Evolutionary conservation across 306 rosid species (phyloP).

Genomic region (Bauhinia variegata): DNA sequence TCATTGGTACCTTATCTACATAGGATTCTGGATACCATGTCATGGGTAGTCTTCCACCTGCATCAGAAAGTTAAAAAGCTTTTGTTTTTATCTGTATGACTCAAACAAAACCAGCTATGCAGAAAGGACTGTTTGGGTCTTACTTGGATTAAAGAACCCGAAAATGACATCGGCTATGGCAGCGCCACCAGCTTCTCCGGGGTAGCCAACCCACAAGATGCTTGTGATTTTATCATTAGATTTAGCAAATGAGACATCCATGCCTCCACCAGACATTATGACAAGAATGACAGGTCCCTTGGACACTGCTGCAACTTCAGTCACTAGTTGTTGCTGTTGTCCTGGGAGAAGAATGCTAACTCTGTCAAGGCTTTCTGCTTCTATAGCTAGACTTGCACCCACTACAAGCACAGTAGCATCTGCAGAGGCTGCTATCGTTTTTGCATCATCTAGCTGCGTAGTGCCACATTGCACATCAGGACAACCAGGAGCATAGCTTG

Average conservation of each 20-base stretch:
- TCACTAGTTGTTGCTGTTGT: slow-evolving; percentile 69
- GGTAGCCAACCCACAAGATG: slow-evolving; percentile 97
- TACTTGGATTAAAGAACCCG: slow-evolving; percentile 84
- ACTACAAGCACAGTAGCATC: slow-evolving; percentile 84
- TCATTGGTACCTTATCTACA: slow-evolving; percentile 84
- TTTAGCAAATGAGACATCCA: slow-evolving; percentile 88
- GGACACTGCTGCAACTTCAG: slow-evolving; percentile 70
- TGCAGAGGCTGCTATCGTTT: slow-evolving; percentile 71
- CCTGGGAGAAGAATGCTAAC: slow-evolving; percentile 79
- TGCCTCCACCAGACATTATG: slow-evolving; percentile 96
- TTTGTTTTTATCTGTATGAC: no score
- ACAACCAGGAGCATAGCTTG: slow-evolving; percentile 71
- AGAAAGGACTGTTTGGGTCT: no score
- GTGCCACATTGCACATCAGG: slow-evolving; percentile 65
- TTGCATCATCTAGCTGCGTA: slow-evolving; percentile 68
- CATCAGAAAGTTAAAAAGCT: no score
- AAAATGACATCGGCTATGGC: slow-evolving; percentile 91
- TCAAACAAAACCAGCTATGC: no score
- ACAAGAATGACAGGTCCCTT: slow-evolving; percentile 90
- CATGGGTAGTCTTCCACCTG: slow-evolving; percentile 94
- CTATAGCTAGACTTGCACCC: slow-evolving; percentile 77
- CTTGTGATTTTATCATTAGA: slow-evolving; percentile 63
- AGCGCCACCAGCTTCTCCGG: slow-evolving; percentile 98
- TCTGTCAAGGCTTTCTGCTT: slow-evolving; percentile 87
- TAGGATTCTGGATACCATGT: slow-evolving; percentile 97